A percentile compares a stretch with the other conserved stretches of the same genome.
Evolutionary conservation across 1,284 basidiomycete species (phyloP).

Genomic region (Trichosporon asahii): DNA sequence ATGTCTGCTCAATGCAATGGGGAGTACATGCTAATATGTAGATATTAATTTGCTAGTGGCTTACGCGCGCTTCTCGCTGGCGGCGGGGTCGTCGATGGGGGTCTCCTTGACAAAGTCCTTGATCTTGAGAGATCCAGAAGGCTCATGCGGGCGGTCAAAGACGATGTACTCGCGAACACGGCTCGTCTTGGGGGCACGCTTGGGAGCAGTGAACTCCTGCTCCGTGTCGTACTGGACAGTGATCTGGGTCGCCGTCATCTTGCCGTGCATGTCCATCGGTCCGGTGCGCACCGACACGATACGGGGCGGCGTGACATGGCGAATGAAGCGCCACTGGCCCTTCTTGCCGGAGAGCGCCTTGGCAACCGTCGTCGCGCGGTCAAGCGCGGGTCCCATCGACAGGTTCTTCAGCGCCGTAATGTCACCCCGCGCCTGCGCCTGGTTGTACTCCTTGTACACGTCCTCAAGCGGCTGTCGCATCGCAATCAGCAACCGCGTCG

Average conservation of each 20-base stretch:
- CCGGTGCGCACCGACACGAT: slow-evolving; percentile 13
- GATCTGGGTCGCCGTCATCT: slow-evolving; percentile 12
- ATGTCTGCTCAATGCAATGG: background rate
- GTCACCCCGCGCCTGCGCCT: slow-evolving; percentile 16
- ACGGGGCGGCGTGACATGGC: slow-evolving; percentile 1
- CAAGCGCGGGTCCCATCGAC: slow-evolving; percentile 6
- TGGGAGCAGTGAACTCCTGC: slow-evolving; percentile 9
- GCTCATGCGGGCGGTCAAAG: slow-evolving; percentile 7
- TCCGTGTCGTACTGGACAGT: slow-evolving; percentile 17
- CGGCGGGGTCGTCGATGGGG: background rate
- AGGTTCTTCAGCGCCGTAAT: background rate
- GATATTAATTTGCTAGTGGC: background rate
- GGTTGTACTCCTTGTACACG: slow-evolving; percentile 16
- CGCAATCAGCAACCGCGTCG: background rate
- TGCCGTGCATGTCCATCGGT: slow-evolving; percentile 4
- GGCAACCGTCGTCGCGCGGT: slow-evolving; percentile 9
- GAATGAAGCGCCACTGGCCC: slow-evolving; percentile 11
- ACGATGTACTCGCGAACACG: slow-evolving; percentile 18
- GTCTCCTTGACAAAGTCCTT: slow-evolving; percentile 43
- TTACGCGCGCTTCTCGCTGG: background rate
- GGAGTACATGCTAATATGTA: background rate
- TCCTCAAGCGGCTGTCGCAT: background rate
- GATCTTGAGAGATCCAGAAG: slow-evolving; percentile 2
- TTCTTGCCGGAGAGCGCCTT: background rate
- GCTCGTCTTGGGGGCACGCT: background rate